These are phyloP conservation scores for Coemansia sp. DNA, from an alignment of 192 early-diverging fungal species.

Conservation along the genomic window DNA sequence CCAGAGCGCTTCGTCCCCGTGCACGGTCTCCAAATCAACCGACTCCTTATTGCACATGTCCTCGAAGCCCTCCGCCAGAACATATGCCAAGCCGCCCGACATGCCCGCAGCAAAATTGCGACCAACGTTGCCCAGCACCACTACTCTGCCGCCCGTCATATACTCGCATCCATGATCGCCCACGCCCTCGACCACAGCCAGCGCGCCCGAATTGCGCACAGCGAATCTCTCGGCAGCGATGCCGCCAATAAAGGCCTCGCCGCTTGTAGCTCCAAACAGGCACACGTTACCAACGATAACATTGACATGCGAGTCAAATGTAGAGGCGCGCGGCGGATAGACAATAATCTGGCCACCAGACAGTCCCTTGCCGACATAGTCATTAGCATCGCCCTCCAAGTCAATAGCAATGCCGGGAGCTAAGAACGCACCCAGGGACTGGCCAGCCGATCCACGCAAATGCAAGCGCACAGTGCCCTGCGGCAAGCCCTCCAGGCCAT, in stretches of 20 bases:
- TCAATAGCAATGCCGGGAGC: constrained; percentile 85
- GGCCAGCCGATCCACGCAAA: constrained; percentile 90
- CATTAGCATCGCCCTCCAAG: constrained; percentile 97
- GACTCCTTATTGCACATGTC: constrained; percentile 86
- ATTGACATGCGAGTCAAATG: constrained; percentile 83
- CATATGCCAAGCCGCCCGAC: constrained; percentile 95
- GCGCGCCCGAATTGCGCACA: constrained; percentile 97
- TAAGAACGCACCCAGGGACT: constrained; percentile 94
- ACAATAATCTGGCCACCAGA: constrained; percentile 89
- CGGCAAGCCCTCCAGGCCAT: constrained; percentile 81
- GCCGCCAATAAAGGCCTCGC: constrained; percentile 88
- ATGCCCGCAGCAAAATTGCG: constrained; percentile 99
- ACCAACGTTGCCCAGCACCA: constrained; percentile 85
- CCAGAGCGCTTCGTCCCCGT: constrained; percentile 71
- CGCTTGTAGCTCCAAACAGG: constrained; percentile 93
- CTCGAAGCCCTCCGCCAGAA: constrained; percentile 71
- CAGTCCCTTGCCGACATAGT: constrained; percentile 98
- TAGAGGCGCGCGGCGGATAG: constrained; percentile 79
- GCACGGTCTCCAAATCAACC: constrained; percentile 82
- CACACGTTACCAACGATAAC: constrained; percentile 97
- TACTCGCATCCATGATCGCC: constrained; percentile 99
- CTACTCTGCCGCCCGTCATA: constrained; percentile 96
- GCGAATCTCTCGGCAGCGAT: constrained; percentile 97
- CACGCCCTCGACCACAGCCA: constrained; percentile 91
- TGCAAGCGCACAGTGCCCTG: constrained; percentile 83